Base-by-base conservation (phyloP, 495 filamentous ascomycete genomes). In the Hamigera avellanea region DNA sequence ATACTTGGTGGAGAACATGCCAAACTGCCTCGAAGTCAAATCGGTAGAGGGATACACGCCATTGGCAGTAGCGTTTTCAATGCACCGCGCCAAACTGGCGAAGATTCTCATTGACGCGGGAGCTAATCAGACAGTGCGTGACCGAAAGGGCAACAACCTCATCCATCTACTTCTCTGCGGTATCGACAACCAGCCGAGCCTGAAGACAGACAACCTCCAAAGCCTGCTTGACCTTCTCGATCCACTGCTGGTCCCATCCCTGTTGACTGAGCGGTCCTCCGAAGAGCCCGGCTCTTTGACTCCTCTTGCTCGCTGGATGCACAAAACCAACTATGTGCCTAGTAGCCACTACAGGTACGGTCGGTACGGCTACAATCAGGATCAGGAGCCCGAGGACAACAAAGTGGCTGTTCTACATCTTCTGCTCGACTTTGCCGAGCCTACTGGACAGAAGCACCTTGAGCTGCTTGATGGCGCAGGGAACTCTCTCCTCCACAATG, bases 391-490 rank as follows among this genome's bases (percentile, higher is more conserved):
- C n/a, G n/a, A n/a, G n/a, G n/a, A n/a, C n/a, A n/a, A n/a, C 15
- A 28, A 37, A 5, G 29, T 16, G 31, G 28, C 25, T 34, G 43
- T 16, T 15, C 40, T 27, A 41, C 61, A 14, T 42, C 57, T 27
- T 3, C 41, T 85, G 0, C 49, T 76, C 0, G 60, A 67, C 2
- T 68, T 73, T 28, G 72, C 69, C 9, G 42, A 62, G 6, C 59
- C 69, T 5, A 62, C 47, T 1, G 45, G 50, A 13, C 59, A 63
- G 35, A 61, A 64, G 23, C 75, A 79, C 8, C 62, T 83, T 1
- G 64, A 70, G 14, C 57, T 77, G 30, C 62, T 84, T 2, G 75
- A 85, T 52, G 78, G 72, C 14, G 64, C 74, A 7, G 82, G 81
- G 4, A 76, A 86, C 45, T 76, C 78, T 0, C 67, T 72, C 2